These are phyloP conservation scores for Dioscorea cayenensis DNA, from an alignment of 116 monocot species.

Conservation along the genomic window DNA sequence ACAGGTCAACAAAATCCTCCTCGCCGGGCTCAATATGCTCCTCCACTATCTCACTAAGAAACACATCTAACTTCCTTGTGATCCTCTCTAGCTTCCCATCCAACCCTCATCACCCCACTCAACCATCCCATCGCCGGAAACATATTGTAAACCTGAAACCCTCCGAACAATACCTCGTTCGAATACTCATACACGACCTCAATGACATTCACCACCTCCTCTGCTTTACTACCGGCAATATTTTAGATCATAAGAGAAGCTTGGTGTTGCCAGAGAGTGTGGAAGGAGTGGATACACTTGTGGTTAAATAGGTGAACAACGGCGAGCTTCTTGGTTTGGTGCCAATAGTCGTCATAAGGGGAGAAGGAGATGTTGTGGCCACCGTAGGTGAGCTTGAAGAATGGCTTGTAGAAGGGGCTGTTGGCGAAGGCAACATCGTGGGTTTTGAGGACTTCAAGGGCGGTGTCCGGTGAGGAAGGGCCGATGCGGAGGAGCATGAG, in stretches of 20 bases:
- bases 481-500: constrained; percentile 21
- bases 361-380: constrained; percentile 11
- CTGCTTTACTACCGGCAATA: background rate
- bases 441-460: constrained; percentile 13
- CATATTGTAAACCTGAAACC: too few species aligned
- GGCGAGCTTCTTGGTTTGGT: constrained; percentile 19
- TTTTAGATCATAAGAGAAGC: constrained; percentile 10
- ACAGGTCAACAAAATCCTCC: constrained; percentile 19
- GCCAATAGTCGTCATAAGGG: constrained; percentile 29
- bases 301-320: constrained; percentile 20
- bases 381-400: background rate
- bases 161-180: background rate
- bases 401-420: constrained; percentile 2
- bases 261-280: constrained; percentile 7
- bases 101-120: constrained; percentile 4
- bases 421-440: constrained; percentile 13
- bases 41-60: constrained; percentile 7
- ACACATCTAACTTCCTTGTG: background rate
- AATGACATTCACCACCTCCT: constrained; percentile 5
- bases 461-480: constrained; percentile 11
- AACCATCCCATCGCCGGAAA: constrained; percentile 21
- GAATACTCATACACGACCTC: constrained; percentile 9
- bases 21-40: constrained; percentile 3
- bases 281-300: constrained; percentile 16
- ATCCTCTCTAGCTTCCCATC: background rate